A percentile compares a stretch with the other conserved stretches of the same genome.
Evolutionary conservation across 352 stramenopile genomes (phyloP).

Genomic region (Phytophthora quininea): DNA sequence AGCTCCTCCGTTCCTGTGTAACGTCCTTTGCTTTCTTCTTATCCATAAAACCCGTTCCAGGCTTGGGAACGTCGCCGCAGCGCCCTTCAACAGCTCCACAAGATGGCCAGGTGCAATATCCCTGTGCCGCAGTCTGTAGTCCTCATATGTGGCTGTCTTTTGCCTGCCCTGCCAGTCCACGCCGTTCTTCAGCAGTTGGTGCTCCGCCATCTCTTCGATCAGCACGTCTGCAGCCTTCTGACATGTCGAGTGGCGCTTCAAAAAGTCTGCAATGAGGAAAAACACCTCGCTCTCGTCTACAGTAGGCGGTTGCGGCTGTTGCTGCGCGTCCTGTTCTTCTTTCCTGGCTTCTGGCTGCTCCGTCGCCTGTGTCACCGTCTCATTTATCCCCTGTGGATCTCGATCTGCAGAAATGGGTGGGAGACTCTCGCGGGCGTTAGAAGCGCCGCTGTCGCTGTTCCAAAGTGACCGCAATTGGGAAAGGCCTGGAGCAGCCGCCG

Average conservation of each 20-base stretch:
- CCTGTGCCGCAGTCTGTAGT: slow-evolving; percentile 77
- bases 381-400: not conserved
- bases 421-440: slow-evolving; percentile 22
- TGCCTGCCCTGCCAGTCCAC: slow-evolving; percentile 70
- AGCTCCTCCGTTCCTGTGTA: slow-evolving; percentile 37
- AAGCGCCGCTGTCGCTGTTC: slow-evolving; percentile 1
- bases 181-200: slow-evolving; percentile 58
- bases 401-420: slow-evolving; percentile 16
- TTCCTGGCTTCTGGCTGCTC: not conserved
- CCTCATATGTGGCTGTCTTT: slow-evolving; percentile 66
- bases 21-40: slow-evolving; percentile 14
- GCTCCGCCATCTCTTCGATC: slow-evolving; percentile 67
- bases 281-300: slow-evolving; percentile 70
- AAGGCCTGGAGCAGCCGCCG: slow-evolving; percentile 7
- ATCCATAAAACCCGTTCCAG: slow-evolving; percentile 14
- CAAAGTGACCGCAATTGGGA: slow-evolving; percentile 8
- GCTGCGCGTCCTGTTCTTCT: not conserved
- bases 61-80: slow-evolving; percentile 28
- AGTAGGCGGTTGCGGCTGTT: not conserved
- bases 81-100: slow-evolving; percentile 54
- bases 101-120: slow-evolving; percentile 73
- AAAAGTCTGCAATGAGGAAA: slow-evolving; percentile 87
- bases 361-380: not conserved
- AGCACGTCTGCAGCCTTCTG: slow-evolving; percentile 65
- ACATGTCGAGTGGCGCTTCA: slow-evolving; percentile 72